Evolutionary conservation across 2,329 filamentous ascomycete species (phyloP).

Genomic region (Neonectria neomacrospora): DNA sequence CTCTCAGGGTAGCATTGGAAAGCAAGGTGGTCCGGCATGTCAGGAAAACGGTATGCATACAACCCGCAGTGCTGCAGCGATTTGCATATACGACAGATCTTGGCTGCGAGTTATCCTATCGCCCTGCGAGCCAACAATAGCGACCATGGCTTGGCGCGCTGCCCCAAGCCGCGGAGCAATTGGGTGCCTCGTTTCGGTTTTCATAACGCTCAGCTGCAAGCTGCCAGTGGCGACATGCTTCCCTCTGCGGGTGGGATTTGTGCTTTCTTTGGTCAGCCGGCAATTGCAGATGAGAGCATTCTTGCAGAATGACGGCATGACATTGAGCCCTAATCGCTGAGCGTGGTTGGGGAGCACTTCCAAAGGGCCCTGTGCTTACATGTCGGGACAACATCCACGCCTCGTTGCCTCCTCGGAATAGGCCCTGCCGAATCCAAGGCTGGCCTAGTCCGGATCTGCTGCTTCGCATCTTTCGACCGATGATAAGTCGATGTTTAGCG

Average conservation of each 20-base stretch:
- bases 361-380: not conserved
- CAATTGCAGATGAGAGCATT: not conserved
- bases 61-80: not conserved
- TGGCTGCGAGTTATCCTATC: not conserved
- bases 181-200: conserved; percentile 3
- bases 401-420: not conserved
- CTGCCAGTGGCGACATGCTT: not conserved
- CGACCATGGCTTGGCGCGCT: not conserved
- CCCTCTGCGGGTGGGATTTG: not conserved
- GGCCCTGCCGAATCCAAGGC: not conserved
- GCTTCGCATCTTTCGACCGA: conserved; percentile 9
- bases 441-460: not conserved
- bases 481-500: not conserved
- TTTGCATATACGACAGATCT: conserved; percentile 24
- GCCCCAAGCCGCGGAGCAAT: not conserved
- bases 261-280: not conserved
- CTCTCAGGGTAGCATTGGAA: not conserved
- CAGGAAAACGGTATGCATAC: conserved; percentile 4
- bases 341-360: not conserved
- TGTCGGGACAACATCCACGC: not conserved
- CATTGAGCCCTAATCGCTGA: not conserved
- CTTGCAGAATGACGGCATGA: conserved; percentile 8
- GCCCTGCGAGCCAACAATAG: not conserved
- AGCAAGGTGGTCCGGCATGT: not conserved
- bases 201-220: conserved; percentile 8